Evolutionary conservation across 1,284 basidiomycete species (phyloP).

Genomic region (Microbotryum silenes-acaulis): DNA sequence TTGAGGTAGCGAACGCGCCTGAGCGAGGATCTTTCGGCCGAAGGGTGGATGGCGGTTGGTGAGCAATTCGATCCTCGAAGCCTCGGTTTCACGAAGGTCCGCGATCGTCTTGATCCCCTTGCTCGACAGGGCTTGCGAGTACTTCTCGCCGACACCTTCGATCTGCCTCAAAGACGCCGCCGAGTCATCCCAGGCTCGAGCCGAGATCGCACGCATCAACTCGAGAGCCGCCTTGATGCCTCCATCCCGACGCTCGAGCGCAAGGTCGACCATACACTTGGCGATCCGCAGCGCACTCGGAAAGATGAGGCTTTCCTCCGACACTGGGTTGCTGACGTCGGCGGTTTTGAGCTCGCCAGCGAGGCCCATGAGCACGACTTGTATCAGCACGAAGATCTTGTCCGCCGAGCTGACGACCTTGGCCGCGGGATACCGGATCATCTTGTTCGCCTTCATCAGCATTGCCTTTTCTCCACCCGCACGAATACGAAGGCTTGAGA

Average conservation of each 20-base stretch:
- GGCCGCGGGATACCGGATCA: conserved; percentile 23
- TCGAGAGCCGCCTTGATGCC: conserved; percentile 25
- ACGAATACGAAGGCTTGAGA: conserved; percentile 37
- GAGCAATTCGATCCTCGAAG: conserved; percentile 19
- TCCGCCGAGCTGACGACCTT: conserved; percentile 27
- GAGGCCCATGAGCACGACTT: conserved; percentile 26
- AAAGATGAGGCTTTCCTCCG: conserved; percentile 23
- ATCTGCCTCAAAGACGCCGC: conserved; percentile 39
- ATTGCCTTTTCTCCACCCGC: conserved; percentile 38
- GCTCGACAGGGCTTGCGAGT: conserved; percentile 8
- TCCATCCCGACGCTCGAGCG: conserved; percentile 24
- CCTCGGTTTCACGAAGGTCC: conserved; percentile 16
- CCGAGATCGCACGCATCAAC: conserved; percentile 37
- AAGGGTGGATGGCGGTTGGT: conserved; percentile 25
- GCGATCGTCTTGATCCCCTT: conserved; percentile 19
- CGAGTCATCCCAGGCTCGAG: conserved; percentile 39
- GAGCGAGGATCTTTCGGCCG: conserved; percentile 18
- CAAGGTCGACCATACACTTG: conserved; percentile 33
- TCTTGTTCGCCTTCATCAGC: conserved; percentile 25
- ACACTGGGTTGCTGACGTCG: conserved; percentile 18
- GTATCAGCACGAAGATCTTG: conserved; percentile 22
- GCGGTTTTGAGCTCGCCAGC: conserved; percentile 28
- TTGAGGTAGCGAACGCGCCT: conserved; percentile 25
- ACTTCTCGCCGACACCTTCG: conserved; percentile 38
- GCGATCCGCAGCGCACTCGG: conserved; percentile 24